A percentile compares a stretch with the other conserved stretches of the same genome.
These are phyloP conservation scores for Cyberlindnera lachancei DNA, from an alignment of 805 yeast species.

Conservation along the genomic window DNA sequence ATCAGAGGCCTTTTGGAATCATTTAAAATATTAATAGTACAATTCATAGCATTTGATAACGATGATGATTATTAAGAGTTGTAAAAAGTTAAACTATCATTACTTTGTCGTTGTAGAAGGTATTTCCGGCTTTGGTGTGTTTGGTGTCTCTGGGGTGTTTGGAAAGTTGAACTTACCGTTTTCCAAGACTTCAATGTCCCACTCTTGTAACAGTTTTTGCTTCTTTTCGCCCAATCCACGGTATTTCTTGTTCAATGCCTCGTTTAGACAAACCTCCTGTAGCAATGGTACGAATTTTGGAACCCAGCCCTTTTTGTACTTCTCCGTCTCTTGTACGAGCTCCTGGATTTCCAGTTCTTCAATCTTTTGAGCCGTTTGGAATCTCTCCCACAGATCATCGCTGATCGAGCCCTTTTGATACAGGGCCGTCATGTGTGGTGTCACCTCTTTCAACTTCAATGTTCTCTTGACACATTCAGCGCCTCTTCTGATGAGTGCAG, in stretches of 20 bases:
- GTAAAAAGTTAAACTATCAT: too few species aligned
- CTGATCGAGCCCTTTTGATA: constrained; percentile 89
- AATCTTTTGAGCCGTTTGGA: constrained; percentile 65
- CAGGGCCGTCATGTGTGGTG: constrained; percentile 58
- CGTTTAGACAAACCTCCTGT: constrained; percentile 87
- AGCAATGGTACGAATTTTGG: constrained; percentile 67
- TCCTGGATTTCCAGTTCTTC: constrained; percentile 78
- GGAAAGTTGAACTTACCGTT: constrained; percentile 15
- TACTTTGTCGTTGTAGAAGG: too few species aligned
- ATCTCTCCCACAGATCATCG: constrained; percentile 79
- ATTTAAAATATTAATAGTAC: too few species aligned
- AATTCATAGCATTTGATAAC: too few species aligned
- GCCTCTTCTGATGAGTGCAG: constrained; percentile 63
- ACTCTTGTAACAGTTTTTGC: constrained; percentile 23
- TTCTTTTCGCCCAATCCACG: constrained; percentile 33
- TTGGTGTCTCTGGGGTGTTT: too few species aligned
- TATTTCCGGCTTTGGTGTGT: too few species aligned
- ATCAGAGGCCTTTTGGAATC: too few species aligned
- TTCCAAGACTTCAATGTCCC: constrained; percentile 22
- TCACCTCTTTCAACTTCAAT: constrained; percentile 72
- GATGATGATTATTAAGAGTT: too few species aligned
- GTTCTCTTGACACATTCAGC: constrained; percentile 83
- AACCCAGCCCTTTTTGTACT: constrained; percentile 72
- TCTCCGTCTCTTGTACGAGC: constrained; percentile 67
- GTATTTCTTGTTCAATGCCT: constrained; percentile 76